Evolutionary conservation across 78 protist species (phyloP), one percentile per base, ranked within the genome.

Genomic region (Salpingoeca rosetta): DNA sequence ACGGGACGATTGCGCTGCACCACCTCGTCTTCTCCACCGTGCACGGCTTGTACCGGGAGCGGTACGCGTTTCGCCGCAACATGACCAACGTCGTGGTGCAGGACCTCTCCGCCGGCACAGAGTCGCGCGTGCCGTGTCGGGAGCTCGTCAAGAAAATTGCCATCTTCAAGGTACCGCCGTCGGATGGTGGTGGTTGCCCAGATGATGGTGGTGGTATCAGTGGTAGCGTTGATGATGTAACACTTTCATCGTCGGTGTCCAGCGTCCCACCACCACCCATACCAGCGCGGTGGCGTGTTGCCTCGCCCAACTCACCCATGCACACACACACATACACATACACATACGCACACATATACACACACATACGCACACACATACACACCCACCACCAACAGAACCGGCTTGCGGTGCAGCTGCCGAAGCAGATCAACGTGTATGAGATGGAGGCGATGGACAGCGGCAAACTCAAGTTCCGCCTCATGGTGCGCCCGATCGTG

Each of bases 71-170:
- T 45, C 88, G 97, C 25, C 93, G 91, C 38, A 0, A 28, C 84
- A 89, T 94, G 94, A 92, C 95, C 3, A 91, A 90, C 42, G 95
- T 94, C 39, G 44, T 91, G 40, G 56, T 94, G 40, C 97, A 92
- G 86, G 76, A 91, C 44, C 90, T 93, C 31, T 26, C 57, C 12
- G 87, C 89, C 44, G 92, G 90, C 31, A 35, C 88, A 83, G 72
- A 81, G 82, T 38, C 87, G 38, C 74, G 85, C 41, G 83, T 93
- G 85, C 11, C 51, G 39, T 88, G 90, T 88, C 39, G 79, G 1
- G 94, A 89, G 31, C 88, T 91, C 76, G 94, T 93, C 76, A n/a
- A 77, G 56, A 91, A 90, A 79, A 85, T 93, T 3, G 94, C 96
- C 12, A 31, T 92, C 38, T 94, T 88, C 90, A 28, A 51, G 17